These are phyloP conservation scores for Vachellia collinsii DNA, from an alignment of 306 rosid genomes.

Conservation along the genomic window DNA sequence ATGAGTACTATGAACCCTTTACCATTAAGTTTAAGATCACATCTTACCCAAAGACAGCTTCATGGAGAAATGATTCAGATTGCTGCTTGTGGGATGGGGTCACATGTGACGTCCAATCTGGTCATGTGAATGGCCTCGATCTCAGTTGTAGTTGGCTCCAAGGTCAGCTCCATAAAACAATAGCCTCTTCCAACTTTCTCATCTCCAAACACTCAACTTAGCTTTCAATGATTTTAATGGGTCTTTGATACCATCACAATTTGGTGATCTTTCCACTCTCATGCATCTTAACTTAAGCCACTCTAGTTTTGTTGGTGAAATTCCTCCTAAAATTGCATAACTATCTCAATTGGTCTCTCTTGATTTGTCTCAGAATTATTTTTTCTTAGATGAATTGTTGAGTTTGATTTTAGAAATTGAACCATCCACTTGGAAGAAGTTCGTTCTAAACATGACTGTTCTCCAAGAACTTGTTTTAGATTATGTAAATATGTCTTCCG, in stretches of 20 bases:
- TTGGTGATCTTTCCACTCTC: constrained; percentile 8
- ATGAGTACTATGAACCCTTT: background rate
- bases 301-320: background rate
- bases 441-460: constrained; percentile 12
- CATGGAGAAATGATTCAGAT: constrained; percentile 25
- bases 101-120: background rate
- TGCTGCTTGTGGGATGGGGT: constrained; percentile 39
- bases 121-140: constrained; percentile 32
- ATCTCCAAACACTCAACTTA: constrained; percentile 29
- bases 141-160: background rate
- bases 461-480: constrained; percentile 4
- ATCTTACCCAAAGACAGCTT: constrained; percentile 16
- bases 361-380: background rate
- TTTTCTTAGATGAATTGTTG: background rate
- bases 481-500: background rate
- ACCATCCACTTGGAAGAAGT: background rate
- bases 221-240: background rate
- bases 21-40: background rate
- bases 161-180: constrained; percentile 9
- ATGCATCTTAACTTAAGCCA: background rate
- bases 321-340: background rate
- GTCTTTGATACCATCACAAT: constrained; percentile 11
- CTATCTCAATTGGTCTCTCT: constrained; percentile 18
- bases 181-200: background rate
- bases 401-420: background rate